These are phyloP conservation scores for Alternaria viburni DNA, from an alignment of 2,329 filamentous ascomycete genomes.

Conservation along the genomic window DNA sequence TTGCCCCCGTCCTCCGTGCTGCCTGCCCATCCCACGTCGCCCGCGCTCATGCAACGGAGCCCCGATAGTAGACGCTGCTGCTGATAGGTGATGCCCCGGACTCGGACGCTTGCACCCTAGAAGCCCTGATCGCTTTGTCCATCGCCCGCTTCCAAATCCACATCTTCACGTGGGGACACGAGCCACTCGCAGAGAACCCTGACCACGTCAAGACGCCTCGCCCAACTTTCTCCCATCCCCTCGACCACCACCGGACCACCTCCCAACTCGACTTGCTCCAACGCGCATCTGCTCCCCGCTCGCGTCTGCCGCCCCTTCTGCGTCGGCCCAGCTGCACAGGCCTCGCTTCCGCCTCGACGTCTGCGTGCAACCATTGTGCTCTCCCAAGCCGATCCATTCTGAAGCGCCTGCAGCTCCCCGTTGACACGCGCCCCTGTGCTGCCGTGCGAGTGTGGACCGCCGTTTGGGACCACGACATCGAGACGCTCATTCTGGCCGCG, in stretches of 20 bases:
- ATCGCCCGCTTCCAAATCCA: constrained; percentile 1
- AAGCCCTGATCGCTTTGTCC: not conserved
- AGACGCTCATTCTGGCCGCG: constrained; percentile 16
- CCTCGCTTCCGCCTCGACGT: constrained; percentile 25
- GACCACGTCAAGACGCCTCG: constrained; percentile 7
- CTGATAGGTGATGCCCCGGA: constrained; percentile 18
- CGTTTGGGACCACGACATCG: constrained; percentile 21
- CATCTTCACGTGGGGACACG: constrained; percentile 39
- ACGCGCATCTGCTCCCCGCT: constrained; percentile 17
- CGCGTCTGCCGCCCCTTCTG: constrained; percentile 26
- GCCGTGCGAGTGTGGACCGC: constrained; percentile 25
- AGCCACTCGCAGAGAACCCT: constrained; percentile 17
- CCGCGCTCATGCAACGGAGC: constrained; percentile 30
- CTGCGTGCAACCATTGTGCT: constrained; percentile 30
- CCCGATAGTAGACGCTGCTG: constrained; percentile 23
- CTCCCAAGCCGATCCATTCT: constrained; percentile 28
- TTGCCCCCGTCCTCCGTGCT: constrained; percentile 8
- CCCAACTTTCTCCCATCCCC: constrained; percentile 6
- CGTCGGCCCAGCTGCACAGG: constrained; percentile 30
- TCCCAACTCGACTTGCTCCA: not conserved
- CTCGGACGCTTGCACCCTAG: not conserved
- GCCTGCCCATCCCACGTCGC: constrained; percentile 26
- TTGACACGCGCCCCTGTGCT: constrained; percentile 33
- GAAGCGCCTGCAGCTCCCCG: constrained; percentile 33
- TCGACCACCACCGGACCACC: constrained; percentile 9